These are phyloP conservation scores for Vigna mungo DNA, from an alignment of 306 rosid genomes.

Conservation along the genomic window DNA sequence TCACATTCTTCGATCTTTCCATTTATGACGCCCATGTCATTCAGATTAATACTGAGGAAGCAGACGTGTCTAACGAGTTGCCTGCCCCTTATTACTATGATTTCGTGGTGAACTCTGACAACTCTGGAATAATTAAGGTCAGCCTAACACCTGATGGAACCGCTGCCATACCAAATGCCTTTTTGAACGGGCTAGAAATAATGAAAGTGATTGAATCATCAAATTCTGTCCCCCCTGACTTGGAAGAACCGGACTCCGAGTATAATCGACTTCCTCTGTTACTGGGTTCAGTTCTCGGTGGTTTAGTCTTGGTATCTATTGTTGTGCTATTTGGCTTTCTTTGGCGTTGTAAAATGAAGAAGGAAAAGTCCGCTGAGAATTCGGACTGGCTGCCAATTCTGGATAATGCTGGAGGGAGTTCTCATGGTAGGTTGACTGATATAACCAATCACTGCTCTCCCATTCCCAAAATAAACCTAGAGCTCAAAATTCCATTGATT, in stretches of 20 bases:
- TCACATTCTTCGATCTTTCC: neutral
- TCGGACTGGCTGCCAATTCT: slow-evolving; percentile 35
- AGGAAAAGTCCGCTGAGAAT: slow-evolving; percentile 18
- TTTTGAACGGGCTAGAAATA: slow-evolving; percentile 58
- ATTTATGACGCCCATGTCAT: too few species aligned
- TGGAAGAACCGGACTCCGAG: neutral
- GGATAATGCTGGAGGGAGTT: slow-evolving; percentile 34
- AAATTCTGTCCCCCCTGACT: neutral
- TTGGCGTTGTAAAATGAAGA: slow-evolving; percentile 42
- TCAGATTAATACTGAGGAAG: too few species aligned
- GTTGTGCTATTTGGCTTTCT: neutral
- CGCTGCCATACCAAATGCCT: fast-evolving
- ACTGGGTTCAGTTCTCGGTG: slow-evolving; percentile 43
- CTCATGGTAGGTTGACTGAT: slow-evolving; percentile 44
- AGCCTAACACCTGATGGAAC: neutral
- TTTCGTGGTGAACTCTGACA: slow-evolving; percentile 49
- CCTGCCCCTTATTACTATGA: slow-evolving; percentile 47
- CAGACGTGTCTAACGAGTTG: fast-evolving
- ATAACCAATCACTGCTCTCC: slow-evolving; percentile 40
- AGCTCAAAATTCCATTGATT: slow-evolving; percentile 46
- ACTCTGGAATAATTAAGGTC: slow-evolving; percentile 24
- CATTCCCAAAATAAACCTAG: slow-evolving; percentile 46
- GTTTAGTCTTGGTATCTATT: slow-evolving; percentile 23
- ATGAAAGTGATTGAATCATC: slow-evolving; percentile 40
- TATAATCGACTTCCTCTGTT: neutral